These are phyloP conservation scores for Exutisphaerella laricina DNA, from an alignment of 2,329 filamentous ascomycete species.

Conservation along the genomic window DNA sequence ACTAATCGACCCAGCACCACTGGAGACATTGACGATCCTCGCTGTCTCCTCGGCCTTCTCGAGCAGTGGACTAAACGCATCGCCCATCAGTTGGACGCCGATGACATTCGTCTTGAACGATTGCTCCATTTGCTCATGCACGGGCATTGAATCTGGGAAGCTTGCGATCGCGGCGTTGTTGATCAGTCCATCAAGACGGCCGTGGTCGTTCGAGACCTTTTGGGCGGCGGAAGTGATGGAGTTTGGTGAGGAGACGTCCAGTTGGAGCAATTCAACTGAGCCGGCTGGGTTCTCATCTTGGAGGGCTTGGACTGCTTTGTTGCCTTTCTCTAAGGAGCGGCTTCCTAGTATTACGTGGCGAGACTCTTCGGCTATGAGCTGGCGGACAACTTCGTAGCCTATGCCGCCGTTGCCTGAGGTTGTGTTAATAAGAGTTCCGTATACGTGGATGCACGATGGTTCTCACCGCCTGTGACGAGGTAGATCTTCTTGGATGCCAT, in stretches of 20 bases:
- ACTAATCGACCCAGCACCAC: constrained; percentile 33
- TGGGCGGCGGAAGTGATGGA: constrained; percentile 24
- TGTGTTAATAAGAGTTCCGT: not conserved
- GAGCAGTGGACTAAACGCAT: constrained; percentile 27
- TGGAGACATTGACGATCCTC: constrained; percentile 35
- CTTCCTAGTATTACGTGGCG: constrained; percentile 37
- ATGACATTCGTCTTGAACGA: constrained; percentile 28
- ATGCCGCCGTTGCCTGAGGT: constrained; percentile 41
- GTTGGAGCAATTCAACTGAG: constrained; percentile 21
- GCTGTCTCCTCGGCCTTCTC: constrained; percentile 19
- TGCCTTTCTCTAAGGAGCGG: constrained; percentile 37
- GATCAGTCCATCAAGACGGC: constrained; percentile 35
- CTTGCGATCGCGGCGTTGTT: constrained; percentile 35
- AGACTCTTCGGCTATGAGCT: constrained; percentile 28
- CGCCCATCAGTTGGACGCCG: constrained; percentile 21
- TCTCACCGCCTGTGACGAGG: constrained; percentile 35
- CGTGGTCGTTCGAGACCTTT: constrained; percentile 18
- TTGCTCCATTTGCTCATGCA: constrained; percentile 23
- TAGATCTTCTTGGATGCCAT: constrained; percentile 28
- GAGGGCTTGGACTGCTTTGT: constrained; percentile 29
- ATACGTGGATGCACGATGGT: not conserved
- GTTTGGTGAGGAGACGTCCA: constrained; percentile 25
- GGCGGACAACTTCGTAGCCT: constrained; percentile 40
- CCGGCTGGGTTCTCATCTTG: constrained; percentile 16
- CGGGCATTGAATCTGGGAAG: constrained; percentile 13